Percentiles rank a stretch among this genome's conserved stretches.
Evolutionary conservation across 1,139 yeast species (phyloP).

Genomic region (Nadsonia starkeyi-henricii): DNA sequence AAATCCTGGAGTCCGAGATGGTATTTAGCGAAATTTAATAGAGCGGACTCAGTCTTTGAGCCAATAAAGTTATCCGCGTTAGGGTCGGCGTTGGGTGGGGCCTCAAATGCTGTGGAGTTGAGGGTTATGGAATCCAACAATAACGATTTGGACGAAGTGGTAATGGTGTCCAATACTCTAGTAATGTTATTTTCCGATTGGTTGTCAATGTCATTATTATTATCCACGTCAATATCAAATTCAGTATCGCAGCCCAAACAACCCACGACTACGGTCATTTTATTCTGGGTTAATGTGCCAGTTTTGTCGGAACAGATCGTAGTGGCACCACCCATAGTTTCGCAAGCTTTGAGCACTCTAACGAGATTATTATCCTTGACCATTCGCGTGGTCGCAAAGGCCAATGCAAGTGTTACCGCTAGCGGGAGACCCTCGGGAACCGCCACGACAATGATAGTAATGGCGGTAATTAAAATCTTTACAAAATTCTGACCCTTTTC

Average conservation of each 20-base stretch:
- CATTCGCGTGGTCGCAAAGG: slow-evolving; percentile 97
- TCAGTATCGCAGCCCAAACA: slow-evolving; percentile 35
- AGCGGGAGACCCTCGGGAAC: slow-evolving; percentile 97
- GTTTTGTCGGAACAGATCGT: slow-evolving; percentile 95
- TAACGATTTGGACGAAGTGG: slow-evolving; percentile 24
- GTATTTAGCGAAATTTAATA: slow-evolving; percentile 52
- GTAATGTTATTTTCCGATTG: slow-evolving; percentile 15
- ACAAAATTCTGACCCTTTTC: slow-evolving; percentile 75
- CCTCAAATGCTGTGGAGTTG: slow-evolving; percentile 86
- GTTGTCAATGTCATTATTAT: slow-evolving; percentile 11
- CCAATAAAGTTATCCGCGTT: slow-evolving; percentile 51
- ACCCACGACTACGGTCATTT: slow-evolving; percentile 79
- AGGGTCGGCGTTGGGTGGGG: slow-evolving; percentile 24
- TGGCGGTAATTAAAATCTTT: slow-evolving; percentile 77
- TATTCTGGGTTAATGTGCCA: slow-evolving; percentile 87
- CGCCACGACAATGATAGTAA: slow-evolving; percentile 90
- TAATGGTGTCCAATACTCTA: slow-evolving; percentile 18
- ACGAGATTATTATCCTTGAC: slow-evolving; percentile 91
- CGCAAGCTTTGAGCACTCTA: slow-evolving; percentile 87
- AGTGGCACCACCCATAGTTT: slow-evolving; percentile 98
- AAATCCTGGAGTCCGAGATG: slow-evolving; percentile 35
- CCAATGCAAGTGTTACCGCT: slow-evolving; percentile 90
- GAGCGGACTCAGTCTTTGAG: slow-evolving; percentile 87
- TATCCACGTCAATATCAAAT: slow-evolving; percentile 26
- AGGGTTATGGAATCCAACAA: slow-evolving; percentile 51